Conservation (phyloP, 2,329 filamentous ascomycete species). For the Trichoderma sp. region DNA sequence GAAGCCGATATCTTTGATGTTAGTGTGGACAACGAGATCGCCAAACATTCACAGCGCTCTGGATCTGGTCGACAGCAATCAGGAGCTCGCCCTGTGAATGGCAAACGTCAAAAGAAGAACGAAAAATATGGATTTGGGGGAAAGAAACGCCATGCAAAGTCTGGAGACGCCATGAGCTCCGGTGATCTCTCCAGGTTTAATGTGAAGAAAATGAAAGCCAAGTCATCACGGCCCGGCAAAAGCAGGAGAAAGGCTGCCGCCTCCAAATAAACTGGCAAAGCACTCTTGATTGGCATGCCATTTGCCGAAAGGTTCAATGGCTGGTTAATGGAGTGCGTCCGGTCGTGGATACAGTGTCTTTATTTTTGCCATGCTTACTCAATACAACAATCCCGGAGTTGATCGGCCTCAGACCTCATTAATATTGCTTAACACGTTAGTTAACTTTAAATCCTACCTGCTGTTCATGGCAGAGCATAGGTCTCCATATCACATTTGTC, state of each 20-base stretch:
- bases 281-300: neutral
- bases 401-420: neutral
- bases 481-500: neutral
- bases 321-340: neutral
- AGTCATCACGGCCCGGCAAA: conserved; percentile 52
- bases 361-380: neutral
- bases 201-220: conserved; percentile 77
- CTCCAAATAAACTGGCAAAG: conserved; percentile 26
- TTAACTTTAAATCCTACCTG: neutral
- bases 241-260: conserved; percentile 49
- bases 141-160: conserved; percentile 91
- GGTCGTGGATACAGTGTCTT: neutral
- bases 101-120: conserved; percentile 91
- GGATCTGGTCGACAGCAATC: conserved; percentile 41
- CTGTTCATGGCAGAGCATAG: neutral
- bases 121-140: conserved; percentile 94
- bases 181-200: conserved; percentile 81
- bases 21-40: conserved; percentile 70
- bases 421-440: neutral
- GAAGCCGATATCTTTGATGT: conserved; percentile 93
- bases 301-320: neutral
- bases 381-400: neutral
- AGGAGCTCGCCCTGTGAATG: conserved; percentile 45
- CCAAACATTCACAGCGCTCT: conserved; percentile 40
- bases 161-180: conserved; percentile 80